These are phyloP conservation scores for Mycosphaerelloides madeirae DNA, from an alignment of 2,329 filamentous ascomycete genomes.

Conservation along the genomic window DNA sequence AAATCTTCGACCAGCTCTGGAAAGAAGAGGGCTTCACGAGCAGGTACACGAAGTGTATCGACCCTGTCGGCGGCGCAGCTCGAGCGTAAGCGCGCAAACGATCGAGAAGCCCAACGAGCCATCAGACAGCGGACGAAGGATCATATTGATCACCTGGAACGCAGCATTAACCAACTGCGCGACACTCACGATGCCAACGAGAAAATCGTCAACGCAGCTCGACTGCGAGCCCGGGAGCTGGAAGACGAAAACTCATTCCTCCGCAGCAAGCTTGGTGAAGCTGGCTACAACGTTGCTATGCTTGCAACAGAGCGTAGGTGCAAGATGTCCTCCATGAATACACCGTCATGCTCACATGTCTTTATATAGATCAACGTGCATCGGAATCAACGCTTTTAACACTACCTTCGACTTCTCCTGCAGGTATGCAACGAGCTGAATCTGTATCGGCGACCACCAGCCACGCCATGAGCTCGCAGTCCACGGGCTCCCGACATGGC, in stretches of 20 bases:
- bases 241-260: conserved; percentile 53
- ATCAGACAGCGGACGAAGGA: conserved; percentile 57
- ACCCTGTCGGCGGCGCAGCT: conserved; percentile 55
- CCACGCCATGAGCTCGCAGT: conserved; percentile 23
- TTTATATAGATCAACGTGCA: conserved; percentile 15
- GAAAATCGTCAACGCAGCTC: conserved; percentile 46
- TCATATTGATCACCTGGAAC: conserved; percentile 55
- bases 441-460: conserved; percentile 26
- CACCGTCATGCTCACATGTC: conserved; percentile 6
- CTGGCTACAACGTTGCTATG: conserved; percentile 30
- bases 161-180: conserved; percentile 50
- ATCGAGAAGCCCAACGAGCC: conserved; percentile 56
- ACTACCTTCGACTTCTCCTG: conserved; percentile 23
- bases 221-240: conserved; percentile 51
- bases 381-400: conserved; percentile 20
- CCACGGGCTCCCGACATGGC: conserved; percentile 22
- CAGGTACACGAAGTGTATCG: conserved; percentile 54
- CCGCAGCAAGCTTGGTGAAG: conserved; percentile 46
- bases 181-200: conserved; percentile 44
- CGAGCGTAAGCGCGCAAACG: conserved; percentile 57
- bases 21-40: conserved; percentile 50
- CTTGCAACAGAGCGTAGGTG: conserved; percentile 17
- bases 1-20: conserved; percentile 28
- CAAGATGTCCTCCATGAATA: background rate
- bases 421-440: conserved; percentile 23